These are phyloP conservation scores for Russula olivacea DNA, from an alignment of 768 basidiomycete genomes.

Conservation along the genomic window DNA sequence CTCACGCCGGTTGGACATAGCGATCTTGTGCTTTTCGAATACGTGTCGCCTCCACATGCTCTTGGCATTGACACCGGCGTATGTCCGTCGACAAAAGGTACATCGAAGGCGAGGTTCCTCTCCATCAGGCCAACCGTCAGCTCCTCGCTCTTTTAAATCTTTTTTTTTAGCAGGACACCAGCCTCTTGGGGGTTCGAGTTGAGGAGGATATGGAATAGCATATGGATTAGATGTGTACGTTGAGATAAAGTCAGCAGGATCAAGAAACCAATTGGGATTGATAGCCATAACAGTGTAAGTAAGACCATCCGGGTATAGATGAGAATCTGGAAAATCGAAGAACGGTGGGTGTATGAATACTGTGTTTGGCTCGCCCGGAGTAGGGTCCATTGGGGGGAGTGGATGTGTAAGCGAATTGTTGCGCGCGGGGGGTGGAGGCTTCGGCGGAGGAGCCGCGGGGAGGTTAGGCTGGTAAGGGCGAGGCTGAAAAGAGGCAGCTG, in stretches of 20 bases:
- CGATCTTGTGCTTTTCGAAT: constrained; percentile 85
- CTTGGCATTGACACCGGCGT: constrained; percentile 83
- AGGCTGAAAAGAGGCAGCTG: constrained; percentile 60
- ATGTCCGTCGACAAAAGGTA: constrained; percentile 78
- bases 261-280: constrained; percentile 77
- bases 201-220: constrained; percentile 66
- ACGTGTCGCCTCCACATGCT: constrained; percentile 90
- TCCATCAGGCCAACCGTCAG: constrained; percentile 72
- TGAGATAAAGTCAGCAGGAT: constrained; percentile 56
- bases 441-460: constrained; percentile 20
- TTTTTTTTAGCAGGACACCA: constrained; percentile 87
- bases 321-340: constrained; percentile 54
- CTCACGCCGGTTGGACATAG: constrained; percentile 82
- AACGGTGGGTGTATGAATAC: constrained; percentile 76
- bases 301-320: constrained; percentile 58
- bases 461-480: constrained; percentile 50
- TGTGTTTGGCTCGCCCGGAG: constrained; percentile 55
- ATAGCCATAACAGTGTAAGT: constrained; percentile 67
- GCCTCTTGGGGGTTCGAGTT: constrained; percentile 76
- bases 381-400: constrained; percentile 46
- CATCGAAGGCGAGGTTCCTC: constrained; percentile 75
- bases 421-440: constrained; percentile 19
- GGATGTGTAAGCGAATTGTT: constrained; percentile 24
- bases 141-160: constrained; percentile 61
- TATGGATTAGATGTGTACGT: constrained; percentile 40